Conservation (phyloP, 768 basidiomycete species). For the Boletales sp. region DNA sequence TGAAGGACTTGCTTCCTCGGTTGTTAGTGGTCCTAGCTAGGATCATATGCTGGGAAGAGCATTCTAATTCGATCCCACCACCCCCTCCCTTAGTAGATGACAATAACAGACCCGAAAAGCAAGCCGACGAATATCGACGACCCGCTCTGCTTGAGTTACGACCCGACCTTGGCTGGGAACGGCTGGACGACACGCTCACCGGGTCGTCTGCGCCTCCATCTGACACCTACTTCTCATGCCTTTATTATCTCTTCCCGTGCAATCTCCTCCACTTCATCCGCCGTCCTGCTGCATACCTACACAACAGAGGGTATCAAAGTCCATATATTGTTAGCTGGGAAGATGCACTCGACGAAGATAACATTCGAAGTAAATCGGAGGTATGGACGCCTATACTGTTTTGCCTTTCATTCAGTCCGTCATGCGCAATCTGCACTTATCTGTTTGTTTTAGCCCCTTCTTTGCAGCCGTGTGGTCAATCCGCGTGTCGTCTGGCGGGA, state of each 20-base stretch:
- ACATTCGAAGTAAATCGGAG: conserved; percentile 70
- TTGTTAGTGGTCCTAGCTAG: conserved; percentile 67
- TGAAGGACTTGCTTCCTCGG: conserved; percentile 60
- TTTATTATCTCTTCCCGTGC: conserved; percentile 91
- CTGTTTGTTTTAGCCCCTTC: conserved; percentile 45
- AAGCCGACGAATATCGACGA: conserved; percentile 29
- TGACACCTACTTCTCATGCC: conserved; percentile 64
- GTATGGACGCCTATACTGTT: conserved; percentile 35
- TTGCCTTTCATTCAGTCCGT: background rate
- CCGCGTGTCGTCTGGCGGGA: conserved; percentile 68
- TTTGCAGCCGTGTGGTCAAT: conserved; percentile 72
- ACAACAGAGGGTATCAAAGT: conserved; percentile 44
- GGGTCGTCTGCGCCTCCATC: conserved; percentile 55
- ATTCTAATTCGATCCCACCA: conserved; percentile 33
- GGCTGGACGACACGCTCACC: conserved; percentile 59
- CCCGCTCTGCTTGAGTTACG: conserved; percentile 41
- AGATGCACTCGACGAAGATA: conserved; percentile 60
- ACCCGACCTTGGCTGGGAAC: conserved; percentile 64
- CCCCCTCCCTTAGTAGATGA: conserved; percentile 37
- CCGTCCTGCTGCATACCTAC: conserved; percentile 62
- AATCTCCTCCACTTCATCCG: conserved; percentile 81
- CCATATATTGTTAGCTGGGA: conserved; percentile 74
- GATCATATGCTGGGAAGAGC: conserved; percentile 71
- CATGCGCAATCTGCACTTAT: conserved; percentile 1
- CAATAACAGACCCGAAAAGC: conserved; percentile 3